Base-by-base conservation (phyloP, 176 grass and related monocot genomes). In the Phoenix roebelenii region DNA sequence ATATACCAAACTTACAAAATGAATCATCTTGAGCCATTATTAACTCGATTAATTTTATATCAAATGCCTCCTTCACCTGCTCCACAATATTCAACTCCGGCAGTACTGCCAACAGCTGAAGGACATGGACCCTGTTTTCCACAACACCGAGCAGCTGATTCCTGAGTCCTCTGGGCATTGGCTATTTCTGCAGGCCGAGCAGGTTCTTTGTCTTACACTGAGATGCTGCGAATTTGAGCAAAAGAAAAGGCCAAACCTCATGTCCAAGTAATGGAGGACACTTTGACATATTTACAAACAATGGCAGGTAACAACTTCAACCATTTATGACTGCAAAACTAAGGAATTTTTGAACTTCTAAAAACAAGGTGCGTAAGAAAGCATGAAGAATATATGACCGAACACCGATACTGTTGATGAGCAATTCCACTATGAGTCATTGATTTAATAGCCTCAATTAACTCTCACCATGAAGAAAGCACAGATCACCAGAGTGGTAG, bases 71-170 rank as follows among this genome's bases (percentile, higher is more conserved):
- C 9, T 66, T 26, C 18, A 50, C 73, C 72, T 74, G 72, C 50
- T 77, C 63, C 1, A 54, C 73, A 23, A 81, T 68, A 73, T 73
- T 61, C 58, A 81, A 58, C 30, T 76, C 68, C 4, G 58, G 48
- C 28, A 68, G 30, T 7, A 77, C 82, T 4, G 77, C 80, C 63
- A 80, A 77, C 15, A 80, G 63, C 59, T 68, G 67, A 50, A 85
- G 49, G 17, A 69, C 77, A 80, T 77, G 49, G 77, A 80, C 64
- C 83, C 83, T 19, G n/a, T 72, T 1, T 85, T 85, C 73, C 71
- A 70, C 18, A 52, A 51, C 12, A 80, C 73, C 9, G 77, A 77
- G 25, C 67, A 85, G 69, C 73, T 85, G 23, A 85, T 77, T 19
- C 26, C 73, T 32, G 62, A 61, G 5, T 59, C 82, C 12, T 67